Conservation (phyloP, 768 basidiomycete genomes). For the Neoboletus subvelutipes region DNA sequence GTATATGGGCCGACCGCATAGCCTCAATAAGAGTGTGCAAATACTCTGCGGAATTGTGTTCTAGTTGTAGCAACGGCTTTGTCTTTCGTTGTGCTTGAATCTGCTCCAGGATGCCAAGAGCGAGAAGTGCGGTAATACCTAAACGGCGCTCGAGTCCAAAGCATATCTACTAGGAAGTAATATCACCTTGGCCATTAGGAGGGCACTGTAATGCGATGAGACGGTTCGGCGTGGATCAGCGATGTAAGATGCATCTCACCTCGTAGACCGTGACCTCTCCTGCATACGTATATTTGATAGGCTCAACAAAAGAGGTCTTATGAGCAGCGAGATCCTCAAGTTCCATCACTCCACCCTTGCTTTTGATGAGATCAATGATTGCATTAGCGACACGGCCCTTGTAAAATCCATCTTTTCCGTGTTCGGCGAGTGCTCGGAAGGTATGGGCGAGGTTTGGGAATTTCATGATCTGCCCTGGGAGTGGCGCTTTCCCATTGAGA, state of each 20-base stretch:
- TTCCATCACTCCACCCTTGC: constrained; percentile 90
- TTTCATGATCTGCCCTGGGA: constrained; percentile 80
- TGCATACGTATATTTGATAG: constrained; percentile 88
- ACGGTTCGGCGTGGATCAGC: not conserved
- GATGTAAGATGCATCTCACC: constrained; percentile 41
- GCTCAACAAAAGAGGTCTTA: constrained; percentile 75
- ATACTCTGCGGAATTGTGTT: constrained; percentile 90
- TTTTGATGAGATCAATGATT: constrained; percentile 81
- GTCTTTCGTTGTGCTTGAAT: constrained; percentile 74
- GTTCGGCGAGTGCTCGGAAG: constrained; percentile 72
- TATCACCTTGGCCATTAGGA: constrained; percentile 87
- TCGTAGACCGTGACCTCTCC: constrained; percentile 89
- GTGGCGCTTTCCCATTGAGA: constrained; percentile 77
- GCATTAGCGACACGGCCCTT: constrained; percentile 88
- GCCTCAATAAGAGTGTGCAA: constrained; percentile 86
- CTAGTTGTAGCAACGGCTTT: constrained; percentile 70
- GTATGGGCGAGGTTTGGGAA: constrained; percentile 82
- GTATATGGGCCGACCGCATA: constrained; percentile 52
- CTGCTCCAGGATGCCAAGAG: constrained; percentile 88
- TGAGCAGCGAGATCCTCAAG: constrained; percentile 91
- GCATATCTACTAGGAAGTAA: not conserved
- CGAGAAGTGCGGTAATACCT: constrained; percentile 90
- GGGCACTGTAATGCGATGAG: constrained; percentile 61
- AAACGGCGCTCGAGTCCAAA: not conserved
- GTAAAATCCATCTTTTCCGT: constrained; percentile 94